phyloP scores from a whole-genome alignment of 106 monocot species.

The Dendrobium officinale region DNA sequence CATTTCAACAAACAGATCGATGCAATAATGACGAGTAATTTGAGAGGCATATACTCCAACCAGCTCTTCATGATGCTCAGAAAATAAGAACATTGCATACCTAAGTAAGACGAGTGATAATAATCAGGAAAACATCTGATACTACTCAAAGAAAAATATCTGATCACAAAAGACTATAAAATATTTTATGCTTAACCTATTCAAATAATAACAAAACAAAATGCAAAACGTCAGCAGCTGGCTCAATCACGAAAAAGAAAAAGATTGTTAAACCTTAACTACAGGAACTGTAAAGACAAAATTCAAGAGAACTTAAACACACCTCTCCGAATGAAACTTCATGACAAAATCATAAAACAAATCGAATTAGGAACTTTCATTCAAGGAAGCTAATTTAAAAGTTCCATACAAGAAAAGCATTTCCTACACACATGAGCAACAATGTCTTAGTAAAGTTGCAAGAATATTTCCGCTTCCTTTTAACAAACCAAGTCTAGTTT shows the following conservation, averaged over 20 bases:
- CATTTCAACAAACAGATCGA: constrained; percentile 97
- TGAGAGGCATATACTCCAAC: constrained; percentile 95
- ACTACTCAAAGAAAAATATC: not conserved
- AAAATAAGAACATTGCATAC: constrained; percentile 94
- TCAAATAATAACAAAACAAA: not conserved
- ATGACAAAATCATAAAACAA: not conserved
- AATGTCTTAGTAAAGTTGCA: no score
- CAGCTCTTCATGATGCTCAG: constrained; percentile 90
- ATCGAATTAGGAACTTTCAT: not conserved
- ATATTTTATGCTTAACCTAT: not conserved
- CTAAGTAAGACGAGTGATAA: constrained; percentile 24
- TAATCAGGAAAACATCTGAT: not conserved
- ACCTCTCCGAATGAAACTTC: not conserved
- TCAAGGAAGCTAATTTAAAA: not conserved
- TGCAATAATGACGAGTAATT: constrained; percentile 70
- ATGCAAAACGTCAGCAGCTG: not conserved
- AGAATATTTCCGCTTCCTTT: no score
- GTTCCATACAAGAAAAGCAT: not conserved
- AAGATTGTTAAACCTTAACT: not conserved
- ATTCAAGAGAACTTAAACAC: not conserved
- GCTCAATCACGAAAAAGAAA: not conserved
- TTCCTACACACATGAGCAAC: no score
- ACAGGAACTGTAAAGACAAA: not conserved
- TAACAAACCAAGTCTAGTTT: no score
- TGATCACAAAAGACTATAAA: not conserved